Conservation (phyloP, 495 filamentous ascomycete species). For the Symbiotaphrina buchneri region DNA sequence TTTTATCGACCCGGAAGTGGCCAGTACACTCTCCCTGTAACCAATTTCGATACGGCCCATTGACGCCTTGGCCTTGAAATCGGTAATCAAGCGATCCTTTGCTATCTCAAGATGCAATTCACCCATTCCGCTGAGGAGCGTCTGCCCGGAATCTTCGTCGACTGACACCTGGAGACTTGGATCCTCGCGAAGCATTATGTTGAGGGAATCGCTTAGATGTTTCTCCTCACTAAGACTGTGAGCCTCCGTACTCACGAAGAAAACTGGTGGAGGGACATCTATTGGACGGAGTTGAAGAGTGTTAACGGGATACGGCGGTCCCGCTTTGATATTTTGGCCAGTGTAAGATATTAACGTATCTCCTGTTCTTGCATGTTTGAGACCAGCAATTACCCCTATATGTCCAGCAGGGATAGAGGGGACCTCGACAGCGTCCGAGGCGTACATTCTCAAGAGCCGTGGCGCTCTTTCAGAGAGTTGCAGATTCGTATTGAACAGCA, state of each 20-base stretch:
- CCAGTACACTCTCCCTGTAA: constrained; percentile 59
- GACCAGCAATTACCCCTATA: constrained; percentile 85
- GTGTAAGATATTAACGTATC: constrained; percentile 70
- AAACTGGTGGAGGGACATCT: constrained; percentile 78
- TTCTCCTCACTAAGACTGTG: constrained; percentile 59
- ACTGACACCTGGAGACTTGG: constrained; percentile 70
- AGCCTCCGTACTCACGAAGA: constrained; percentile 84
- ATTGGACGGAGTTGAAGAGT: constrained; percentile 72
- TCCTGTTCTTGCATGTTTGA: constrained; percentile 78
- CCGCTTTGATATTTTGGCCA: constrained; percentile 30
- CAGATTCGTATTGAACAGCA: constrained; percentile 76
- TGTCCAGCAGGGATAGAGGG: constrained; percentile 61
- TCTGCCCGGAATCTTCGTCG: constrained; percentile 84
- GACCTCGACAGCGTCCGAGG: constrained; percentile 68
- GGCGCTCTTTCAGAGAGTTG: constrained; percentile 62
- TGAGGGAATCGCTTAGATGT: constrained; percentile 48
- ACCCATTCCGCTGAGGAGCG: constrained; percentile 87
- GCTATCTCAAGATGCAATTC: constrained; percentile 96
- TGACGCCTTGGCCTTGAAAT: constrained; percentile 70
- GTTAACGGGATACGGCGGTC: constrained; percentile 43
- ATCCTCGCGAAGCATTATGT: constrained; percentile 69
- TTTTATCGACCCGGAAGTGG: constrained; percentile 24
- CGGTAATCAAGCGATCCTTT: constrained; percentile 61
- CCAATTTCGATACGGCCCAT: constrained; percentile 93
- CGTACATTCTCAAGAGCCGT: constrained; percentile 77